Base-by-base conservation (phyloP, 768 basidiomycete species). In the Termitomyces heimii region DNA sequence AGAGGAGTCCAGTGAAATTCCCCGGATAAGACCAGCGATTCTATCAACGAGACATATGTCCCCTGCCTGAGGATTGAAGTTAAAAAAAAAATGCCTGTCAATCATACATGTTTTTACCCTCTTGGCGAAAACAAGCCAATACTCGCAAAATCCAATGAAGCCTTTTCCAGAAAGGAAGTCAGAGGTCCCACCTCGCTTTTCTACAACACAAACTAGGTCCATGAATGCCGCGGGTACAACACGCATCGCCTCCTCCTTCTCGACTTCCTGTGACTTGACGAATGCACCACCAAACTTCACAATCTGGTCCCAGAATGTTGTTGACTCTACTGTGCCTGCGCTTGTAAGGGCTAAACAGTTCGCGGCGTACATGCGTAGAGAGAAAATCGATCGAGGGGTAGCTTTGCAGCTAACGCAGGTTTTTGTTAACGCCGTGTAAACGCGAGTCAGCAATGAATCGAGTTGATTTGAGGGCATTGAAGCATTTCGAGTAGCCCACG, bases 231-330 rank as follows among this genome's bases (percentile, higher is more conserved):
- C 59, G 14, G 82, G 74, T 4, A 88, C 72, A 1, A 68, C 53
- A 29, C 60, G 64, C 0, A 73, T 68, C 2, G 70, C 70, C 7
- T 72, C 72, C 32, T 70, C 68, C 52, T 78, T 70, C 10, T 57
- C 62, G 13, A 57, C 40, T 48, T 66, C 60, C 0, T 67, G 64
- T 1, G 72, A 65, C 48, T 76, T 79, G 34, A 77, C 70, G 53
- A 78, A 80, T n/a, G 75, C 67, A 14, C 66, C 73, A 22, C 75
- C 74, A 64, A 75, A 81, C 60, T 80, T 84, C 56, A 75, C 74
- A 28, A 67, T 75, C 63, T 92, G 90, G 47, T 86, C 84, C 89
- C 89, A 90, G 66, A 91, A 86, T 0, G 77, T 78, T 47, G 73
- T 72, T 3, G 84, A 69, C 47, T 81, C 76, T 28, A 80, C 62